Conservation (phyloP, 2,329 filamentous ascomycete genomes). For the Diaporthe capsici region DNA sequence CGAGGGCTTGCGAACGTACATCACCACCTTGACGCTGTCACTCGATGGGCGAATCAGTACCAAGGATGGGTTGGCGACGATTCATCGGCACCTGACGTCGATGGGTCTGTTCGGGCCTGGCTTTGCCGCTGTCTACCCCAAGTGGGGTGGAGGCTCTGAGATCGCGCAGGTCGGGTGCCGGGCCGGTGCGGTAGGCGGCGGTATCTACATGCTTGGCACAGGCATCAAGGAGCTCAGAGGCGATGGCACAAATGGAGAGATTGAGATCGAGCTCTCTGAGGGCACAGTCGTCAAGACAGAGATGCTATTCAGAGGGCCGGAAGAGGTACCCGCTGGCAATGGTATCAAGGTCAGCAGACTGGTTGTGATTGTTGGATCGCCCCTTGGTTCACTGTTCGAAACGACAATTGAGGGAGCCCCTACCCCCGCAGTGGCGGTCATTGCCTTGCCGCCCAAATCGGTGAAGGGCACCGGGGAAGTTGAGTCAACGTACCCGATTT, state of each 20-base stretch:
- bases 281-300: constrained; percentile 70
- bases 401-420: constrained; percentile 81
- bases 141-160: constrained; percentile 93
- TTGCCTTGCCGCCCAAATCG: constrained; percentile 73
- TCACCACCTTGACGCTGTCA: constrained; percentile 80
- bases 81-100: constrained; percentile 85
- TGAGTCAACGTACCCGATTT: constrained; percentile 63
- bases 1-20: constrained; percentile 72
- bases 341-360: constrained; percentile 66
- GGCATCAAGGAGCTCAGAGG: constrained; percentile 64
- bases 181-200: constrained; percentile 90
- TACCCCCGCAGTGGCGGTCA: constrained; percentile 79
- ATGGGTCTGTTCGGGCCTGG: constrained; percentile 90
- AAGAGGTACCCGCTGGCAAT: constrained; percentile 47
- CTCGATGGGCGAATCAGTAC: constrained; percentile 75
- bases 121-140: constrained; percentile 90
- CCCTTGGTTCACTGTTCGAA: constrained; percentile 77
- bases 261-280: constrained; percentile 63
- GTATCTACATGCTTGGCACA: constrained; percentile 87
- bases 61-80: constrained; percentile 76
- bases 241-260: constrained; percentile 32
- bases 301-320: constrained; percentile 63
- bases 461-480: constrained; percentile 53
- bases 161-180: constrained; percentile 93
- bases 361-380: constrained; percentile 78